Evolutionary conservation across 2,329 filamentous ascomycete genomes (phyloP).

Genomic region (Colletotrichum spinosum): DNA sequence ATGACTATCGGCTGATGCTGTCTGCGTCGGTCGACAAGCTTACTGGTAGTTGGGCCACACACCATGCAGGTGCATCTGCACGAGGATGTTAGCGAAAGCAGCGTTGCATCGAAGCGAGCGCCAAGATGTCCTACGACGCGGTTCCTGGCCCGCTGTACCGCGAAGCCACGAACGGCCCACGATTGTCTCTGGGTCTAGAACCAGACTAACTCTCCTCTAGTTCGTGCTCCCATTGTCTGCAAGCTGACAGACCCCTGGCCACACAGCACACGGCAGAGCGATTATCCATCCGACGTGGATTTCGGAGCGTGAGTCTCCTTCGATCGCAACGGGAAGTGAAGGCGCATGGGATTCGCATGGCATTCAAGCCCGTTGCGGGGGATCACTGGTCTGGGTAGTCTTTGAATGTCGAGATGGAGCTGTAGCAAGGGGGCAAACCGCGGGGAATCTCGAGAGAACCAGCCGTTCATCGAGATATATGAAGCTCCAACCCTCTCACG

Average conservation of each 20-base stretch:
- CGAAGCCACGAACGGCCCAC: constrained; percentile 6
- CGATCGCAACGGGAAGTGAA: constrained; percentile 13
- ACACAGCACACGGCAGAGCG: background rate
- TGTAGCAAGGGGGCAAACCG: background rate
- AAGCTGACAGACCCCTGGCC: constrained; percentile 4
- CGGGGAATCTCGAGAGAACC: background rate
- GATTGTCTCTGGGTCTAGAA: background rate
- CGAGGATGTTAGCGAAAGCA: background rate
- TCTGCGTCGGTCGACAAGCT: background rate
- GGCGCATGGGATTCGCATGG: background rate
- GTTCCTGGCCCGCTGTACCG: constrained; percentile 36
- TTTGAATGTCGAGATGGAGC: background rate
- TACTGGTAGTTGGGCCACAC: background rate
- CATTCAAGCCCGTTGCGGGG: background rate
- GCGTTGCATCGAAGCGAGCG: constrained; percentile 13
- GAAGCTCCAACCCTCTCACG: background rate
- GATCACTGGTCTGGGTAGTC: background rate
- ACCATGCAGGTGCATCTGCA: constrained; percentile 16
- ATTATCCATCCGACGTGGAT: background rate
- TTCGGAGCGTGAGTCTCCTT: constrained; percentile 27
- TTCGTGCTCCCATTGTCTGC: background rate
- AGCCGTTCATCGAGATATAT: constrained; percentile 19
- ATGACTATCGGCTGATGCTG: background rate
- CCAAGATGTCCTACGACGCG: constrained; percentile 23
- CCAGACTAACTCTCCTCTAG: background rate